phyloP scores from a whole-genome alignment of 768 basidiomycete genomes.

The Calocera cornea region DNA sequence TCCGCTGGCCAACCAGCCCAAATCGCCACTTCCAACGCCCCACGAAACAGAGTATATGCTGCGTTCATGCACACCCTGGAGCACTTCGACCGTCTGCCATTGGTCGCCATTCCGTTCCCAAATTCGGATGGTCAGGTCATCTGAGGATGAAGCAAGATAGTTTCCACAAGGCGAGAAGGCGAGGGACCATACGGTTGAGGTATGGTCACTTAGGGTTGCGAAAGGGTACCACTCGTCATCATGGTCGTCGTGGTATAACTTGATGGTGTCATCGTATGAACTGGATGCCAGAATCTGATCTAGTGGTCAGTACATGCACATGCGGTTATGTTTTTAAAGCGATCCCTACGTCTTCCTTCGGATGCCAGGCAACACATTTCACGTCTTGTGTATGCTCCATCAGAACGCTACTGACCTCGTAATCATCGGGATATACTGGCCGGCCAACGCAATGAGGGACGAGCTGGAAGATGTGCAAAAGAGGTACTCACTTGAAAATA shows the following conservation, averaged over 20 bases:
- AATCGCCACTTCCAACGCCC: constrained; percentile 34
- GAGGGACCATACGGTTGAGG: constrained; percentile 84
- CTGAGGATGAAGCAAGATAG: constrained; percentile 78
- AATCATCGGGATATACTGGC: constrained; percentile 38
- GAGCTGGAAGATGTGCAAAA: constrained; percentile 4
- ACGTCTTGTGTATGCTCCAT: constrained; percentile 98
- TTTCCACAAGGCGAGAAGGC: constrained; percentile 62
- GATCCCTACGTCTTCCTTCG: constrained; percentile 67
- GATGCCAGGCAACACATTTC: constrained; percentile 91
- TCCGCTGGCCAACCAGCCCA: constrained; percentile 76
- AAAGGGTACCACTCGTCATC: constrained; percentile 90
- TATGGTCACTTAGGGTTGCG: constrained; percentile 63
- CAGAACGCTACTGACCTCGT: constrained; percentile 85
- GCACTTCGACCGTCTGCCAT: constrained; percentile 48
- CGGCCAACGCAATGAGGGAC: not conserved
- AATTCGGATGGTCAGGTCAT: constrained; percentile 68
- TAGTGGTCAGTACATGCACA: constrained; percentile 8
- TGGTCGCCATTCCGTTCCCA: constrained; percentile 53
- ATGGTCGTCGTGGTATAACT: constrained; percentile 84
- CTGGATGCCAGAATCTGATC: constrained; percentile 83
- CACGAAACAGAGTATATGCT: constrained; percentile 74
- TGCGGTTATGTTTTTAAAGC: constrained; percentile 13
- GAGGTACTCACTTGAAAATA: constrained; percentile 81
- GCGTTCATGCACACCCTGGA: constrained; percentile 50
- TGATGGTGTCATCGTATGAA: constrained; percentile 94